Conservation (phyloP, 768 basidiomycete genomes). For the Coprinopsis strossmayeri region DNA sequence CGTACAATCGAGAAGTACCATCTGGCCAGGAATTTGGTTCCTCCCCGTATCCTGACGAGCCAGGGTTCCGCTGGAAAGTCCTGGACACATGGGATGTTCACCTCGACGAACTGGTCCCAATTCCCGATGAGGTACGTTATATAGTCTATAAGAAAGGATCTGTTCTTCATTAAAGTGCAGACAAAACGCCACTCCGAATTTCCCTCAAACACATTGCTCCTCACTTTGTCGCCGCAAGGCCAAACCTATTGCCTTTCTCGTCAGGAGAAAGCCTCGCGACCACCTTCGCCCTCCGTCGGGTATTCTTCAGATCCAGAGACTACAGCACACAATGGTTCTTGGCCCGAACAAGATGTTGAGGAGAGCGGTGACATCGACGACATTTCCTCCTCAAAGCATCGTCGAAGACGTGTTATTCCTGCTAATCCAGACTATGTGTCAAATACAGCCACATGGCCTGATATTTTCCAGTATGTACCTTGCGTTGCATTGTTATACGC, state of each 20-base stretch:
- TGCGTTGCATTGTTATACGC: not conserved
- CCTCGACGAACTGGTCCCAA: constrained; percentile 47
- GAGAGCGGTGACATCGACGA: constrained; percentile 11
- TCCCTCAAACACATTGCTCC: constrained; percentile 68
- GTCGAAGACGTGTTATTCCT: not conserved
- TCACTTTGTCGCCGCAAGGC: constrained; percentile 58
- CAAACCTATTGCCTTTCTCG: constrained; percentile 54
- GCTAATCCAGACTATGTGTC: constrained; percentile 1
- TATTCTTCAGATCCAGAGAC: constrained; percentile 72
- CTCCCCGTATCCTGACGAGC: constrained; percentile 11
- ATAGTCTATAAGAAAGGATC: not conserved
- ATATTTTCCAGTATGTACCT: constrained; percentile 58
- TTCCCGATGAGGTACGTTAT: constrained; percentile 55
- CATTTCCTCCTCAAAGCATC: not conserved
- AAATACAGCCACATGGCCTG: constrained; percentile 58
- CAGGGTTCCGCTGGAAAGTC: constrained; percentile 45
- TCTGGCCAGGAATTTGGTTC: not conserved
- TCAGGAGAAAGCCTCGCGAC: constrained; percentile 28
- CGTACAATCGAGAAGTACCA: not conserved
- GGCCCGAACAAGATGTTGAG: constrained; percentile 9
- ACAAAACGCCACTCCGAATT: constrained; percentile 30
- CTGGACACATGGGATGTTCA: constrained; percentile 65
- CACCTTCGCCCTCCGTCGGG: constrained; percentile 53
- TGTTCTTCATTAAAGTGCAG: constrained; percentile 13
- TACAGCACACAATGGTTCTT: constrained; percentile 37